A percentile compares a stretch with the other conserved stretches of the same genome.
These are phyloP conservation scores for Suillus occidentalis DNA, from an alignment of 768 basidiomycete genomes.

Conservation along the genomic window DNA sequence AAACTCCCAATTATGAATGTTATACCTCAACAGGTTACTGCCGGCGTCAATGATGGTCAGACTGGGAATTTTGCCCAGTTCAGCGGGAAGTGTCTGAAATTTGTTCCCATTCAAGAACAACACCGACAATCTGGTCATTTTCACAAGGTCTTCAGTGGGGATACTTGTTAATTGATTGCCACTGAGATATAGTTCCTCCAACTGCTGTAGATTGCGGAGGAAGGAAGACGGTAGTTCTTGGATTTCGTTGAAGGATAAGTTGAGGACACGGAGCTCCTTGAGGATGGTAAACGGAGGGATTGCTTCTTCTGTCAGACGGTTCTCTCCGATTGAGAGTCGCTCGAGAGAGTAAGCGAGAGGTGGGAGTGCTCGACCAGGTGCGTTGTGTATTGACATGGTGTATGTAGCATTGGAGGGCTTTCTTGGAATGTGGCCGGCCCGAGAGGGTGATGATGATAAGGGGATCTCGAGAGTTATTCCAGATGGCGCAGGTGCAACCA, in stretches of 20 bases:
- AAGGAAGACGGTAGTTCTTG: conserved; percentile 82
- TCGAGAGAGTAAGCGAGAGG: conserved; percentile 73
- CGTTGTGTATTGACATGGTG: conserved; percentile 21
- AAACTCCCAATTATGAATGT: conserved; percentile 97
- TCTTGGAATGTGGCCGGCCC: conserved; percentile 16
- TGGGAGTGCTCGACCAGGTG: conserved; percentile 36
- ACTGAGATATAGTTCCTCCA: conserved; percentile 89
- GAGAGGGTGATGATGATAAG: conserved; percentile 15
- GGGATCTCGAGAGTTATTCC: conserved; percentile 25
- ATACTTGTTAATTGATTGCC: conserved; percentile 93
- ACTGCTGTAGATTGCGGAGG: conserved; percentile 62
- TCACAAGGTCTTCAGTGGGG: conserved; percentile 85
- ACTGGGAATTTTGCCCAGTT: conserved; percentile 78
- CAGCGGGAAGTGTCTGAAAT: conserved; percentile 88
- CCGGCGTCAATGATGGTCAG: conserved; percentile 88
- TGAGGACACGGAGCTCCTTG: conserved; percentile 77
- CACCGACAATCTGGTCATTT: conserved; percentile 63
- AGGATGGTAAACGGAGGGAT: conserved; percentile 75
- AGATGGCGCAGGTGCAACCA: conserved; percentile 26
- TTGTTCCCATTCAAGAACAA: conserved; percentile 94
- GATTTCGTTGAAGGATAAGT: conserved; percentile 93
- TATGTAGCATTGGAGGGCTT: conserved; percentile 37
- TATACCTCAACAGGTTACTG: conserved; percentile 92
- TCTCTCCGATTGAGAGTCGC: conserved; percentile 87
- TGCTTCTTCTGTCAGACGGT: conserved; percentile 77